Base-by-base conservation (phyloP, 345 rosid species). In the Erucastrum elatum region DNA sequence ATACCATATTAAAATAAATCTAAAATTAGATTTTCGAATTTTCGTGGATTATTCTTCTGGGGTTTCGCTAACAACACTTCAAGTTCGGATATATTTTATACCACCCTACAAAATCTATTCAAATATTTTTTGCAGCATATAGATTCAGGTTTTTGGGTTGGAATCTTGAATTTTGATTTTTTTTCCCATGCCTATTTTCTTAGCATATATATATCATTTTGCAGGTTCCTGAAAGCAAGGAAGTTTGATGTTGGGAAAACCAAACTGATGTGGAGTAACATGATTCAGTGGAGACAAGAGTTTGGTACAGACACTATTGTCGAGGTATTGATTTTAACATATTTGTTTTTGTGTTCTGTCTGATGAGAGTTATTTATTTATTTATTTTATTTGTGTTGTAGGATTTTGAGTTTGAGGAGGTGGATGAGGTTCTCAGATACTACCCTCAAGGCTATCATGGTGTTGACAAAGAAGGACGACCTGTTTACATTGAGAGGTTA, bases 401-500 rank as follows among this genome's bases (percentile, higher is more conserved):
- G 98, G 99, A 93, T 80, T 96, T 96, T 85, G 89, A 91, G 71
- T 93, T 89, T 86, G 79, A 63, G 65, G 99, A 96, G 87, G 76
- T 85, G 49, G 78, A 85, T 82, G 96, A 93, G 75, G 98, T 96
- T 53, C 55, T 89, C 66, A 80, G 86, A 75, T 82, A 87, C 83
- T 96, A 93, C 75, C 99, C 99, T 51, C 98, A 96, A 31, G 90
- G 91, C 64, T 87, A 90, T 87, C 98, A 96, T 85, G 99, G 99
- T 41, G 94, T 91, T 79, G 99, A 93, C 72, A 96, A 90, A 86
- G 98, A 90, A 41, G 99, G 99, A 62, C 89, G 95, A 72, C 99
- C 99, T 73, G 84, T 90, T 78, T 96, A 93, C 76, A 87, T 96
- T 29, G 97, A 93, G 82, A 87, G 88, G 78, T 72, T 96, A 64